phyloP scores from a whole-genome alignment of 345 rosid genomes.

The Eucalyptus sp. region DNA sequence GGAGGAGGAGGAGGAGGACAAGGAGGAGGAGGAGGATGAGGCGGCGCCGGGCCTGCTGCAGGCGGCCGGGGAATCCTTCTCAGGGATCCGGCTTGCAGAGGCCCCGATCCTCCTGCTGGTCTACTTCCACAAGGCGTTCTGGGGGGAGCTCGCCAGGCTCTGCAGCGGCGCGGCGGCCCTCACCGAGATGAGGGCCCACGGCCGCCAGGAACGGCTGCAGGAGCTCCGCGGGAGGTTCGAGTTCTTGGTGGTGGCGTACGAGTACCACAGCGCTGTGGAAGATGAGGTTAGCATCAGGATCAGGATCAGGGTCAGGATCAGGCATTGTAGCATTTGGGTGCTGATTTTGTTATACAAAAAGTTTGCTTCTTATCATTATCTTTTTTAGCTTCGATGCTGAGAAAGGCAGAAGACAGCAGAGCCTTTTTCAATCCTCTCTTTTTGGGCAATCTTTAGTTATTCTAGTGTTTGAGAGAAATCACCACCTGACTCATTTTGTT shows the following conservation, averaged over 20 bases:
- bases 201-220: background rate
- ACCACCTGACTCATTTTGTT: background rate
- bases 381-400: background rate
- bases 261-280: slow-evolving; percentile 61
- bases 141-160: slow-evolving; percentile 45
- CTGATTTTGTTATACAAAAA: background rate
- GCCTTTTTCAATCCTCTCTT: background rate
- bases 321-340: background rate
- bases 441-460: background rate
- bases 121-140: slow-evolving; percentile 60
- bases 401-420: background rate
- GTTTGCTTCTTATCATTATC: background rate
- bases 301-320: background rate
- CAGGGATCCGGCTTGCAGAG: slow-evolving; percentile 15
- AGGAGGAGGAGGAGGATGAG: background rate
- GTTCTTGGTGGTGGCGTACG: slow-evolving; percentile 50
- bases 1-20: background rate
- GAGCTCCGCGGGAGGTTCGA: slow-evolving; percentile 42
- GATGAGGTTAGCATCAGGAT: slow-evolving; percentile 46
- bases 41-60: background rate
- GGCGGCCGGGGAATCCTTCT: background rate
- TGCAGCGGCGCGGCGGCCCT: slow-evolving; percentile 23
- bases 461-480: background rate
- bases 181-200: background rate
- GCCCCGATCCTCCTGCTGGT: slow-evolving; percentile 60